Conservation (phyloP, 2,329 filamentous ascomycete genomes). For the Colletotrichum zoysiae region DNA sequence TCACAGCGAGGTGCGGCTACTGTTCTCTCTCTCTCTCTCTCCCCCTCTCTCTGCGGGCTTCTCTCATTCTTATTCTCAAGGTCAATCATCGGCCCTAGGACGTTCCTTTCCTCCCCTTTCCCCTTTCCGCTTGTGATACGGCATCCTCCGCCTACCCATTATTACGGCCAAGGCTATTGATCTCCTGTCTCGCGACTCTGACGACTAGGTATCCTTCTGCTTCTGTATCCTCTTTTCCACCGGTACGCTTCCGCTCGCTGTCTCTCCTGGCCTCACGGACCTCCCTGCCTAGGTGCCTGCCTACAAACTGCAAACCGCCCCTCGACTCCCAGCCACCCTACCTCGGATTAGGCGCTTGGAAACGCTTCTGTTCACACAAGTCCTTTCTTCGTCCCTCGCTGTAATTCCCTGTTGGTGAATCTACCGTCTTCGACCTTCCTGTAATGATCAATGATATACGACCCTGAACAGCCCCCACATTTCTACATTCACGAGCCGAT, state of each 20-base stretch:
- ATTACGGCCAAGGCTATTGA: conserved; percentile 13
- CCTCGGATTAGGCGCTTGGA: conserved; percentile 1
- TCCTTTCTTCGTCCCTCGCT: conserved; percentile 21
- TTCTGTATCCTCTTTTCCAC: conserved; percentile 21
- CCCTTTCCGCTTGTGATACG: conserved; percentile 18
- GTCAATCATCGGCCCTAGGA: conserved; percentile 27
- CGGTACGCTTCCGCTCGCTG: conserved; percentile 18
- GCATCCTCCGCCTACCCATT: not conserved
- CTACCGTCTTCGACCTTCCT: conserved; percentile 32
- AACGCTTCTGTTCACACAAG: conserved; percentile 21
- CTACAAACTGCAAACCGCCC: conserved; percentile 9
- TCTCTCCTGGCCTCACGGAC: conserved; percentile 25
- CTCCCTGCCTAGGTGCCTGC: conserved; percentile 31
- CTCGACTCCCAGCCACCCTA: conserved; percentile 32
- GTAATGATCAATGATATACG: conserved; percentile 44
- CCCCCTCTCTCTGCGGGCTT: not conserved
- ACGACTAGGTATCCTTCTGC: conserved; percentile 8
- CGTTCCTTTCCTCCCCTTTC: conserved; percentile 24
- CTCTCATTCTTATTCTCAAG: conserved; percentile 13
- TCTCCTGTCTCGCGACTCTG: conserved; percentile 21
- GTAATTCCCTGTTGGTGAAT: conserved; percentile 28
- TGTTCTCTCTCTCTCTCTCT: not conserved
- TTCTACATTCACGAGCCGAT: conserved; percentile 27
- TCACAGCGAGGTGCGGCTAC: conserved; percentile 1
- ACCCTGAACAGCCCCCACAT: conserved; percentile 36